These are phyloP conservation scores for Globisporangium irregulare DNA, from an alignment of 352 stramenopile genomes.

Conservation along the genomic window DNA sequence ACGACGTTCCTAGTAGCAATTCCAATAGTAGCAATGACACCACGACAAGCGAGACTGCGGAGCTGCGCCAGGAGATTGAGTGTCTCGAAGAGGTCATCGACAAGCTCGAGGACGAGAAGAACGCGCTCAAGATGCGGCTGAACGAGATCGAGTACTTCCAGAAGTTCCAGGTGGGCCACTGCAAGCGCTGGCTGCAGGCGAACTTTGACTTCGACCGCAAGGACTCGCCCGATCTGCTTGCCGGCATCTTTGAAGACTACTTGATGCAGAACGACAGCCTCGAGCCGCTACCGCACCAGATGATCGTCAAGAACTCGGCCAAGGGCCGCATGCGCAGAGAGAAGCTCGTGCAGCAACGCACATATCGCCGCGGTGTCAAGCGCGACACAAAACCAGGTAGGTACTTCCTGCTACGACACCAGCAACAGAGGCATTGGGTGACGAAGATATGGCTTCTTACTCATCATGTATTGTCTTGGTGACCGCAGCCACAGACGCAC, in stretches of 20 bases:
- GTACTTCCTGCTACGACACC: not conserved
- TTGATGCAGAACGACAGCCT: slow-evolving; percentile 44
- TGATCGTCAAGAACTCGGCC: slow-evolving; percentile 52
- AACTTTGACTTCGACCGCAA: slow-evolving; percentile 64
- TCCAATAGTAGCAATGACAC: not conserved
- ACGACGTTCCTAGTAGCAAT: slow-evolving; percentile 1
- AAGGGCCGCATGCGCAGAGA: slow-evolving; percentile 28
- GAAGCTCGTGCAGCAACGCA: slow-evolving; percentile 30
- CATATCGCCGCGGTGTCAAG: slow-evolving; percentile 22
- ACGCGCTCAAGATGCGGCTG: slow-evolving; percentile 45
- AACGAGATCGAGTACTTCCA: slow-evolving; percentile 39
- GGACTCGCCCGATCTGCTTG: slow-evolving; percentile 43
- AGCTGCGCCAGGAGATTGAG: slow-evolving; percentile 41
- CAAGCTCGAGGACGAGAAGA: slow-evolving; percentile 41
- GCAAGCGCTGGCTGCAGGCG: slow-evolving; percentile 44
- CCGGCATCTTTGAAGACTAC: slow-evolving; percentile 53
- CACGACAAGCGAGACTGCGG: slow-evolving; percentile 1
- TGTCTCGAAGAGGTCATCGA: slow-evolving; percentile 38
- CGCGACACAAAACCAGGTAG: slow-evolving; percentile 20
- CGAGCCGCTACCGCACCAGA: slow-evolving; percentile 44
- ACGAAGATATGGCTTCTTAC: not conserved
- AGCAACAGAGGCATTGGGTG: not conserved
- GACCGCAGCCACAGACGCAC: slow-evolving; percentile 6
- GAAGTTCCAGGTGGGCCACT: slow-evolving; percentile 38
- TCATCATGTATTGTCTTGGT: not conserved